Base-by-base conservation (phyloP, 768 basidiomycete species). In the Podaxis rugospora region DNA sequence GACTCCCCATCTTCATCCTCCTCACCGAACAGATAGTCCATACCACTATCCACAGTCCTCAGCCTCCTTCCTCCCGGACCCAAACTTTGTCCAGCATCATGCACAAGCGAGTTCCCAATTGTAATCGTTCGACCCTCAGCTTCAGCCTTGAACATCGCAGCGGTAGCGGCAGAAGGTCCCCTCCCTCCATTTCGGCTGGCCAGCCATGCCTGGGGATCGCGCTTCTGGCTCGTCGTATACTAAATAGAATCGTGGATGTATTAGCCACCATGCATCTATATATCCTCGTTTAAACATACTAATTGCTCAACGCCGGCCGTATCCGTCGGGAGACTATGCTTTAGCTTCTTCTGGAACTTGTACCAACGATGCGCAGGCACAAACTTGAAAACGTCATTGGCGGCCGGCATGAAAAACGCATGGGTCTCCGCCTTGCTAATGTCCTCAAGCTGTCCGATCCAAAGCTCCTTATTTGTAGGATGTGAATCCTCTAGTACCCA, bases 341-440 rank as follows among this genome's bases (percentile, higher is more conserved):
- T 88, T 46, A 90, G 81, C 66, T 86, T 87, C 79, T 92, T 93
- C 75, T 91, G 91, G 70, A 94, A 94, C 73, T 92, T 93, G 80
- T 95, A 95, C 90, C 91, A 95, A 47, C 93, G 82, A 70, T 92
- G 85, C 4, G 91, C 86, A 13, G 92, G 89, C 10, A 95, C 88
- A 72, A 95, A 93, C 69, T 91, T 88, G 80, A 95, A 95, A 40
- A 87, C 80, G 61, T 92, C 86, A 67, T 87, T 86, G 58, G 86
- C 86, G 14, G 88, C 85, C 36, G 90, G 89, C 86, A 93, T 90
- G 73, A 95, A 89, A 74, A 93, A 86, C 5, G 86, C 91, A 64
- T 90, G 85, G 6, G 87, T 89, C 67, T 85, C 84, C 25, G 83
- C 80, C 74, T 84, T 91, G 10, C 78, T 75, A 16, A 84, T 81